Percentiles rank a stretch among this genome's conserved stretches.
Conservation (phyloP, 768 basidiomycete species). For the Suillus subluteus region DNA sequence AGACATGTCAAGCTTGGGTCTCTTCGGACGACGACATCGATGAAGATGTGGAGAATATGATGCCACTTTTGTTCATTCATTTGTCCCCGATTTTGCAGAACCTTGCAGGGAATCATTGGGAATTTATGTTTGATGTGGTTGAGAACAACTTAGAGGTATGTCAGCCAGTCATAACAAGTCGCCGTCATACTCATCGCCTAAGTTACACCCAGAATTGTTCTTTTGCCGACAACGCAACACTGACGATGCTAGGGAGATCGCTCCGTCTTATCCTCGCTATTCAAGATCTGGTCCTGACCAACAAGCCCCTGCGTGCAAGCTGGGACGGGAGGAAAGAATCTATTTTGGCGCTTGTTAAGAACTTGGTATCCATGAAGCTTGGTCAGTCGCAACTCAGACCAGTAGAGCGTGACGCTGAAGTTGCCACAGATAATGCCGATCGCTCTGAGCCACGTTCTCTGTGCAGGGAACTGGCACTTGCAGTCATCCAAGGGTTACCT, state of each 20-base stretch:
- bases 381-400: slow-evolving; percentile 4
- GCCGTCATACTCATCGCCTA: not conserved
- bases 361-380: slow-evolving; percentile 48
- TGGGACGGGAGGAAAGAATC: slow-evolving; percentile 64
- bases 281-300: slow-evolving; percentile 70
- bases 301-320: slow-evolving; percentile 68
- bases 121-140: slow-evolving; percentile 85
- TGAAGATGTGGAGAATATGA: slow-evolving; percentile 78
- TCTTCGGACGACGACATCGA: slow-evolving; percentile 61
- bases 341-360: slow-evolving; percentile 61
- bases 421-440: slow-evolving; percentile 18
- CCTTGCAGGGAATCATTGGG: slow-evolving; percentile 89
- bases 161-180: not conserved
- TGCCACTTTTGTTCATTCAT: slow-evolving; percentile 73
- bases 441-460: slow-evolving; percentile 61
- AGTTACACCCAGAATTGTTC: slow-evolving; percentile 52
- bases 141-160: slow-evolving; percentile 88
- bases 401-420: not conserved
- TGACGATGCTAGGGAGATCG: slow-evolving; percentile 70
- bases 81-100: slow-evolving; percentile 89
- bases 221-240: slow-evolving; percentile 57
- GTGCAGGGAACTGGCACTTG: slow-evolving; percentile 70
- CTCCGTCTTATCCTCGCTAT: slow-evolving; percentile 68
- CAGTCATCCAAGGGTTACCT: slow-evolving; percentile 70
- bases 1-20: slow-evolving; percentile 86